Evolutionary conservation across 768 basidiomycete genomes (phyloP).

Genomic region (Leucosporidium yakuticum): DNA sequence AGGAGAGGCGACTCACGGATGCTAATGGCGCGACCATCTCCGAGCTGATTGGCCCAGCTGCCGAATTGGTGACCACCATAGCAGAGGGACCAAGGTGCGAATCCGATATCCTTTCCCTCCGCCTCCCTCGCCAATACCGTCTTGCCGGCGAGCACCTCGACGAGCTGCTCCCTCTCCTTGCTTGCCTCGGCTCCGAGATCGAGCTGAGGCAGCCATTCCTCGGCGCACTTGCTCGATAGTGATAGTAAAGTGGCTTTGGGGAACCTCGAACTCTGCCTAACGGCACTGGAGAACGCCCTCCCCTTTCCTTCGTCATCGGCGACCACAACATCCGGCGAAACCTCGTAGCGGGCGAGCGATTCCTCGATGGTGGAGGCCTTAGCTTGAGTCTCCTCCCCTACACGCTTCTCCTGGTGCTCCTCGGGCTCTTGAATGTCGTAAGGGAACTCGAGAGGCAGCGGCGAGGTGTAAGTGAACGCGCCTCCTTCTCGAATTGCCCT

Average conservation of each 20-base stretch:
- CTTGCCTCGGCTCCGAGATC: slow-evolving; percentile 32
- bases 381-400: slow-evolving; percentile 1
- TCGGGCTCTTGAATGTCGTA: slow-evolving; percentile 30
- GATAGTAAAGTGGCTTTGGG: slow-evolving; percentile 17
- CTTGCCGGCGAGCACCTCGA: slow-evolving; percentile 75
- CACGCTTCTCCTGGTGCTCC: slow-evolving; percentile 1
- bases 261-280: slow-evolving; percentile 5
- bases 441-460: slow-evolving; percentile 30
- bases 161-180: slow-evolving; percentile 57
- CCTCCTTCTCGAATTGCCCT: slow-evolving; percentile 25
- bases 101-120: slow-evolving; percentile 1
- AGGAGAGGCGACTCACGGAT: slow-evolving; percentile 51
- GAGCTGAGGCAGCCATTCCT: slow-evolving; percentile 30
- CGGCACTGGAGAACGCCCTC: slow-evolving; percentile 12
- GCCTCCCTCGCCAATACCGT: slow-evolving; percentile 54
- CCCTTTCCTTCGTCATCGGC: neutral
- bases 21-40: slow-evolving; percentile 91
- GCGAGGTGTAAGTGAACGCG: slow-evolving; percentile 25
- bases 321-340: slow-evolving; percentile 6
- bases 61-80: slow-evolving; percentile 69
- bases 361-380: slow-evolving; percentile 26
- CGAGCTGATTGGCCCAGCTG: slow-evolving; percentile 85
- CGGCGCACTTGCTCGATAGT: slow-evolving; percentile 3
- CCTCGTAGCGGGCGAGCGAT: slow-evolving; percentile 17
- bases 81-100: slow-evolving; percentile 30